These are phyloP conservation scores for Helianthus annuus DNA, from an alignment of 129 eudicot species.

Conservation along the genomic window DNA sequence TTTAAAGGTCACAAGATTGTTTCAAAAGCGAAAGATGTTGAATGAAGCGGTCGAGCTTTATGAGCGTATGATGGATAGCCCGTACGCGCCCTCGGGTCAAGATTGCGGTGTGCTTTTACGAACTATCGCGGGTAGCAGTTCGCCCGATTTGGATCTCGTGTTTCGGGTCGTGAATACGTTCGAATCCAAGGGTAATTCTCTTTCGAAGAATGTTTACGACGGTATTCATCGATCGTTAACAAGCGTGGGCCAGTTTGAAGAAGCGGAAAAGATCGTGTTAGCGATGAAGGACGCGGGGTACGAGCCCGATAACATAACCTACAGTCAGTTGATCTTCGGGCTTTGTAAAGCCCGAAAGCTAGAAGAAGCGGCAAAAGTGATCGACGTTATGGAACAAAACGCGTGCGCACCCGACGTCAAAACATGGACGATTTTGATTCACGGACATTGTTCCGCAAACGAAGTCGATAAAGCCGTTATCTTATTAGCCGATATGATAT, in stretches of 20 bases:
- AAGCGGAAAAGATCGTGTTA: conserved; percentile 65
- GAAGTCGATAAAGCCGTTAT: conserved; percentile 64
- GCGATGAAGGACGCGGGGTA: conserved; percentile 69
- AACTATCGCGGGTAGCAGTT: conserved; percentile 29
- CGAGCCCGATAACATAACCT: conserved; percentile 87
- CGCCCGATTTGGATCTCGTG: conserved; percentile 70
- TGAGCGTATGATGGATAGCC: conserved; percentile 91
- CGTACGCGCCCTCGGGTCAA: conserved; percentile 50
- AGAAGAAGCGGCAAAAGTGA: conserved; percentile 64
- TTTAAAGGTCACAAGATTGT: conserved; percentile 60
- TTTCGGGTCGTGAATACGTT: conserved; percentile 63
- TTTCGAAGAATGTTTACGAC: conserved; percentile 63
- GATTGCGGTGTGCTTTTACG: conserved; percentile 64
- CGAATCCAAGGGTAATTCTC: conserved; percentile 57
- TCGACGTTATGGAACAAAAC: conserved; percentile 65
- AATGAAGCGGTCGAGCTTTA: conserved; percentile 76
- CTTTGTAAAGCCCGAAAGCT: conserved; percentile 73
- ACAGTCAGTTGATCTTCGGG: conserved; percentile 85
- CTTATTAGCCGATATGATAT: conserved; percentile 62
- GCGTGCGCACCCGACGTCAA: conserved; percentile 76
- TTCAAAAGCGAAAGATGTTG: conserved; percentile 72
- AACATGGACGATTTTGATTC: conserved; percentile 84
- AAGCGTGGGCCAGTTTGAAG: conserved; percentile 73
- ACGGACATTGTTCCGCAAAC: conserved; percentile 61
- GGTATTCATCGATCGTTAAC: conserved; percentile 82